Base-by-base conservation (phyloP, 805 yeast genomes). In the Candida sanyiensis region DNA sequence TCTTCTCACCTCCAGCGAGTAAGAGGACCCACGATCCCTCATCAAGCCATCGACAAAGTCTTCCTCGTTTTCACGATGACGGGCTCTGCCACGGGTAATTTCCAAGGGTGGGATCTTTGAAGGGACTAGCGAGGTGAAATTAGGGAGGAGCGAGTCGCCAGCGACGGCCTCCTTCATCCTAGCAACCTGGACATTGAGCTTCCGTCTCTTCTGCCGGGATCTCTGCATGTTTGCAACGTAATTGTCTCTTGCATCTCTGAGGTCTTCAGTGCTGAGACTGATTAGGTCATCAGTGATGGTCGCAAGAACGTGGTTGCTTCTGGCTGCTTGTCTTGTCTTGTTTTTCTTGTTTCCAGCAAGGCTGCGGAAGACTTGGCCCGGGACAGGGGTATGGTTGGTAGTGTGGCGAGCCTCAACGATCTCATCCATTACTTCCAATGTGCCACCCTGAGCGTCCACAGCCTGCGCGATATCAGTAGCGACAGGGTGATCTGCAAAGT, bases 11-110 rank as follows among this genome's bases (percentile, higher is more conserved):
- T 54, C 59, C 27, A 54, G 43, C 0, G 58, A 54, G 12, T 39
- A 44, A 28, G 50, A 43, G 4, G 54, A 50, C 28, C 56, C 52
- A 42, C 51, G 45, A 31, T 49, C 42, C 33, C 54, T 47, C 33
- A 48, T 21, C n/a, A 53, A 29, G 3, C 49, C 47, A 37, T 55
- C 52, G 27, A 55, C 47, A 20, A 55, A 52, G 37, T 53, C 58
- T 20, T 40, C 49, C 20, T 45, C 46, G 21, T 46, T 38, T 17
- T 29, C 34, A 7, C 40, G 38, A 21, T 16, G 33, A 12, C 22
- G 39, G 4, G 40, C 17, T 38, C 44, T 39, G n/a, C 50, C 51
- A 22, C 49, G 41, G 6, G 22, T 20, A 8, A 10, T n/a, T 17
- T 39, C 41, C 17, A 25, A 20, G 7, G n/a, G 12, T n/a, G 15